Conservation (phyloP, 2,329 filamentous ascomycete species). For the Colletotrichum aenigma region DNA sequence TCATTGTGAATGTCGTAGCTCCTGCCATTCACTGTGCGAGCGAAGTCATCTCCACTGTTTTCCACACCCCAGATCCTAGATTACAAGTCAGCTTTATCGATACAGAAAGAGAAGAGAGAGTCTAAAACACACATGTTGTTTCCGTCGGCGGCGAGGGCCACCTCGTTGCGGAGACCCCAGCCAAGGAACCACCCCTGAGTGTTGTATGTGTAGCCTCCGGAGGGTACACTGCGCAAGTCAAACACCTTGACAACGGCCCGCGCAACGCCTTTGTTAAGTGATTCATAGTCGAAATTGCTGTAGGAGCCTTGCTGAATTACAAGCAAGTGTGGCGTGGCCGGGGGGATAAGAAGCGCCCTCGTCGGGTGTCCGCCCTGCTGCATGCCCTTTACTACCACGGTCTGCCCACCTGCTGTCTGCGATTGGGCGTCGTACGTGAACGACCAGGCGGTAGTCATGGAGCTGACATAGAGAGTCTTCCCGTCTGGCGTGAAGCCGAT, state of each 20-base stretch:
- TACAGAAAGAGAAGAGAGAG: too few species aligned
- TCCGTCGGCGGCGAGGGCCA: constrained; percentile 60
- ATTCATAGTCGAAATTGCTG: constrained; percentile 40
- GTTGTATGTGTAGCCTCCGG: constrained; percentile 40
- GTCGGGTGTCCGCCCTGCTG: constrained; percentile 43
- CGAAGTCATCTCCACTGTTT: constrained; percentile 58
- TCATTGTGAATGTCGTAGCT: constrained; percentile 57
- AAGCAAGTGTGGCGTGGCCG: constrained; percentile 38
- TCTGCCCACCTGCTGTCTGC: constrained; percentile 48
- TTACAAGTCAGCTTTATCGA: background rate
- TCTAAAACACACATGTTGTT: constrained; percentile 25
- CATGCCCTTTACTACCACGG: constrained; percentile 42
- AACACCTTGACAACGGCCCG: constrained; percentile 48
- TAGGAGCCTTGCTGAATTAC: constrained; percentile 43
- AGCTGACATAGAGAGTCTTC: constrained; percentile 41
- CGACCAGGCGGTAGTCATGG: constrained; percentile 49
- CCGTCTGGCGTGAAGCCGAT: constrained; percentile 42
- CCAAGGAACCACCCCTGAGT: constrained; percentile 42
- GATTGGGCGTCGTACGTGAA: constrained; percentile 61
- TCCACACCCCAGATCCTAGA: constrained; percentile 54
- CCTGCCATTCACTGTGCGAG: constrained; percentile 46
- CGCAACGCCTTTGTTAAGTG: constrained; percentile 34
- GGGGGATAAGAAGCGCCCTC: constrained; percentile 38
- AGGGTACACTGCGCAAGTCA: constrained; percentile 38
- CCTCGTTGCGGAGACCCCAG: constrained; percentile 62